Percentiles rank a stretch among this genome's conserved stretches.
Conservation (phyloP, 331 rosid genomes). For the Saraca asoca region DNA sequence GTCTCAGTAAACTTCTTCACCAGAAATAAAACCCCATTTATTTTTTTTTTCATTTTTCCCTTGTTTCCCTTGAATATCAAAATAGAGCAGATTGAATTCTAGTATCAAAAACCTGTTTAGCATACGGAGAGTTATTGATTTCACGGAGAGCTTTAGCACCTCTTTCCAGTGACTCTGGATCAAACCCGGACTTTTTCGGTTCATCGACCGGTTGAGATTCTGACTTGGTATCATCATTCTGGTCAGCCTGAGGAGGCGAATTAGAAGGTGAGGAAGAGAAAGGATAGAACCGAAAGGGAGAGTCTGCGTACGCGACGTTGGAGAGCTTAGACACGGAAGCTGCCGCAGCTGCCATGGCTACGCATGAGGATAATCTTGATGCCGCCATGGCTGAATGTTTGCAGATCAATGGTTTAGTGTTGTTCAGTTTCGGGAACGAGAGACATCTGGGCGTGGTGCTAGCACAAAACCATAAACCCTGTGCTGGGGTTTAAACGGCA, state of each 20-base stretch:
- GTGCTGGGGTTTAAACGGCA: slow-evolving; percentile 51
- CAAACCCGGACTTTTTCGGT: slow-evolving; percentile 75
- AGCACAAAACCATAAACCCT: slow-evolving; percentile 47
- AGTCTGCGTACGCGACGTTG: slow-evolving; percentile 60
- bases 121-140: slow-evolving; percentile 64
- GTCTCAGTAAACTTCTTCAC: background rate
- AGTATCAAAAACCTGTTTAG: slow-evolving; percentile 58
- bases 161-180: slow-evolving; percentile 82
- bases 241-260: slow-evolving; percentile 43
- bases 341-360: slow-evolving; percentile 67
- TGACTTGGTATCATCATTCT: slow-evolving; percentile 45
- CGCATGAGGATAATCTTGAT: slow-evolving; percentile 64
- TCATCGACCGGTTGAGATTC: slow-evolving; percentile 62
- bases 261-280: slow-evolving; percentile 57
- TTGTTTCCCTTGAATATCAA: slow-evolving; percentile 16
- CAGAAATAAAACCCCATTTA: background rate
- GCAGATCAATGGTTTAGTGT: background rate
- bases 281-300: slow-evolving; percentile 59
- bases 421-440: slow-evolving; percentile 2
- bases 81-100: background rate
- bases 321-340: slow-evolving; percentile 57
- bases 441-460: slow-evolving; percentile 24
- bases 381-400: slow-evolving; percentile 56
- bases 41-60: background rate
- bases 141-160: slow-evolving; percentile 89